These are phyloP conservation scores for Elaeis guineensis DNA, from an alignment of 176 grass and related monocot genomes.

Conservation along the genomic window DNA sequence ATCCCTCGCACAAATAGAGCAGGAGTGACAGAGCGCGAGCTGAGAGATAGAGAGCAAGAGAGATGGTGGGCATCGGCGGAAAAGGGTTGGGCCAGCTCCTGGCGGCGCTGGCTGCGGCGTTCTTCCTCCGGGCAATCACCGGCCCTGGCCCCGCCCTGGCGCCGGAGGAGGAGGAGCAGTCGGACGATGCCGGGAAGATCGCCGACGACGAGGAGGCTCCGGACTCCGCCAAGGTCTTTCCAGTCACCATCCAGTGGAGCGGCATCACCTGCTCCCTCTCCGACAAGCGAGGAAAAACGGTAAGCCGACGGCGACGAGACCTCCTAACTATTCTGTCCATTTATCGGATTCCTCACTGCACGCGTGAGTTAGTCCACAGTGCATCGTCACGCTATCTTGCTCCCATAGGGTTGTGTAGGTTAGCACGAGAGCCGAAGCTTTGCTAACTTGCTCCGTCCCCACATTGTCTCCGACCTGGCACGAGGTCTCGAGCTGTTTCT, in stretches of 20 bases:
- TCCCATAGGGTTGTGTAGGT: too few relatives aligned
- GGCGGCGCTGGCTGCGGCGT: conserved; percentile 61
- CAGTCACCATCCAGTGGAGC: conserved; percentile 62
- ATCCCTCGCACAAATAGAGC: too few relatives aligned
- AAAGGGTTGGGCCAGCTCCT: conserved; percentile 58
- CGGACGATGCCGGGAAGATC: not conserved
- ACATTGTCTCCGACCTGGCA: too few relatives aligned
- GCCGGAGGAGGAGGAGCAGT: conserved; percentile 22
- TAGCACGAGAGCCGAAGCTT: too few relatives aligned
- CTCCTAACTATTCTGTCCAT: not conserved
- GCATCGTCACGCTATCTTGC: not conserved
- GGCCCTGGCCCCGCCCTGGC: conserved; percentile 46
- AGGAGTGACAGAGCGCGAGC: not conserved
- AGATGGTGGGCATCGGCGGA: conserved; percentile 32
- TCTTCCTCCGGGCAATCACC: conserved; percentile 58
- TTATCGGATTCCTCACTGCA: not conserved
- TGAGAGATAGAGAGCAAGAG: conserved; percentile 7
- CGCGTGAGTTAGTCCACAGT: not conserved
- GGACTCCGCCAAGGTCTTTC: conserved; percentile 19
- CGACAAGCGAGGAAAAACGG: conserved; percentile 59
- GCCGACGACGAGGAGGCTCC: conserved; percentile 6
- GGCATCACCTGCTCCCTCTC: conserved; percentile 67
- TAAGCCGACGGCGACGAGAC: conserved; percentile 10
- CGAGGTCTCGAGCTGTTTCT: too few relatives aligned
- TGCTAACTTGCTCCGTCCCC: too few relatives aligned